Evolutionary conservation across 345 rosid genomes (phyloP).

Genomic region (Eucalyptus regnans): DNA sequence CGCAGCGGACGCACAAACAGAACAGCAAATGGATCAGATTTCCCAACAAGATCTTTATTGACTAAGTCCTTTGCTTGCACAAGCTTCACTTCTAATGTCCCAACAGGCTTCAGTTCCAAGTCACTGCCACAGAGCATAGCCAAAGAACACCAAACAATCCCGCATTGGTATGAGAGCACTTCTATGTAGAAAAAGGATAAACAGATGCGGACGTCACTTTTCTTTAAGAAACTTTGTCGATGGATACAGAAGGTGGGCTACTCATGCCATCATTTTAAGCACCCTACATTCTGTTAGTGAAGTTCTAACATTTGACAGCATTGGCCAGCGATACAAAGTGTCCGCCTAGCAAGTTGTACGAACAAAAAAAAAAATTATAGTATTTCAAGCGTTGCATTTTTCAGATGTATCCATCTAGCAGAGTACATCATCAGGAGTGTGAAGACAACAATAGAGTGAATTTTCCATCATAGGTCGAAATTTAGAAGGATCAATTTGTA

Average conservation of each 20-base stretch:
- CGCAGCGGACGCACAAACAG: constrained; percentile 70
- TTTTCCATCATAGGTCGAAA: neutral
- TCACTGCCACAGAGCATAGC: constrained; percentile 22
- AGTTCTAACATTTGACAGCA: neutral
- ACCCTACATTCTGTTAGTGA: neutral
- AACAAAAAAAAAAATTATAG: neutral
- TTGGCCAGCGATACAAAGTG: neutral
- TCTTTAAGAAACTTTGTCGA: neutral
- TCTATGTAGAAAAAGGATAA: neutral
- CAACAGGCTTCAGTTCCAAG: constrained; percentile 80
- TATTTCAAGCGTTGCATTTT: neutral
- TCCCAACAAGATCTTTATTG: constrained; percentile 83
- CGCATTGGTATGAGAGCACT: neutral
- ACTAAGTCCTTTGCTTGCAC: constrained; percentile 78
- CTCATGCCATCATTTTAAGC: neutral
- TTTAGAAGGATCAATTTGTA: neutral
- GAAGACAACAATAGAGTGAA: neutral
- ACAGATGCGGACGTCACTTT: neutral
- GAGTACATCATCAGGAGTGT: neutral
- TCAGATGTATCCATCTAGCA: neutral
- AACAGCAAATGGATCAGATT: constrained; percentile 85
- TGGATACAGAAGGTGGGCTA: neutral
- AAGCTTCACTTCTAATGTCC: constrained; percentile 82
- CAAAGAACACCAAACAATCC: neutral
- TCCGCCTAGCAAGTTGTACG: neutral